phyloP scores from a whole-genome alignment of 2,329 filamentous ascomycete species.

The Xylaria sp. region DNA sequence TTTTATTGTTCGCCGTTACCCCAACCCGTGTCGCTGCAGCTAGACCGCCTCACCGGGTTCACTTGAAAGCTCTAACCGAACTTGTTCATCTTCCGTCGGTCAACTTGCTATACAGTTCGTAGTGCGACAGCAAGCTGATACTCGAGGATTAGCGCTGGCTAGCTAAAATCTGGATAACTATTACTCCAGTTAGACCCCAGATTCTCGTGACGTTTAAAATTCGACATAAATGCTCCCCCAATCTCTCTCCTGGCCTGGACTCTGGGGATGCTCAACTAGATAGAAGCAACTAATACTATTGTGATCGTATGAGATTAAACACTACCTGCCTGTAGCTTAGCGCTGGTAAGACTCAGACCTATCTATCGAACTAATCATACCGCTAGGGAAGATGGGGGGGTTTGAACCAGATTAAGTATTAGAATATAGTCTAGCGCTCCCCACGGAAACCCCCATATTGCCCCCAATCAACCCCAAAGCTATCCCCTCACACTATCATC shows the following conservation, averaged over 20 bases:
- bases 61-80: slow-evolving; percentile 5
- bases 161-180: slow-evolving; percentile 8
- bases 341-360: background rate
- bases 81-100: background rate
- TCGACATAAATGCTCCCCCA: background rate
- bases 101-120: background rate
- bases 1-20: slow-evolving; percentile 26
- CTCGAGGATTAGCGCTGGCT: slow-evolving; percentile 13
- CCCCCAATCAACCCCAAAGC: slow-evolving; percentile 27
- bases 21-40: slow-evolving; percentile 3
- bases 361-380: background rate
- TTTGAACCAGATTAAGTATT: too few species aligned
- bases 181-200: background rate
- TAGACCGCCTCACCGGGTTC: slow-evolving; percentile 8
- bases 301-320: background rate
- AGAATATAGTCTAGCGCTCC: background rate
- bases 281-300: background rate
- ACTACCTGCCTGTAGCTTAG: background rate
- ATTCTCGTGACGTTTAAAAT: background rate
- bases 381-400: background rate
- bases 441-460: background rate
- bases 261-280: background rate
- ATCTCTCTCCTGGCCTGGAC: background rate
- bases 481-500: slow-evolving; percentile 24
- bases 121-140: background rate